phyloP scores from a whole-genome alignment of 148 eudicot species.

The Vaccinium corymbosum region DNA sequence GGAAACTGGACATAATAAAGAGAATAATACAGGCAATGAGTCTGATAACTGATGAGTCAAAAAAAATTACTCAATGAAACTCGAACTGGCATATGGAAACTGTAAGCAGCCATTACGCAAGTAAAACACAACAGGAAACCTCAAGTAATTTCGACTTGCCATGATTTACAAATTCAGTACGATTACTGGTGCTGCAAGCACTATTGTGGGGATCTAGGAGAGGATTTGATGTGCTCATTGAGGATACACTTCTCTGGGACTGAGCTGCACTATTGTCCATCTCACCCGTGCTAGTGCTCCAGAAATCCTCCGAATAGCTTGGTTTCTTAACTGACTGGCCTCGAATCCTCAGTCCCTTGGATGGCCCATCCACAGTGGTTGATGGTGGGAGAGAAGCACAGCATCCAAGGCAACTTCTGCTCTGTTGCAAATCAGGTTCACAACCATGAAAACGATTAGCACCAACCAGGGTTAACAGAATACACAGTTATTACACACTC shows the following conservation, averaged over 20 bases:
- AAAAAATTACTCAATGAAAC: background rate
- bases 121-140: background rate
- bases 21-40: background rate
- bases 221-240: conserved; percentile 60
- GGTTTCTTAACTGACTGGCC: conserved; percentile 46
- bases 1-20: background rate
- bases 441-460: conserved; percentile 12
- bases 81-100: background rate
- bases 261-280: conserved; percentile 72
- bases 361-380: conserved; percentile 59
- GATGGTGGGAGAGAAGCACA: conserved; percentile 55
- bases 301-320: conserved; percentile 48
- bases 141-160: conserved; percentile 40
- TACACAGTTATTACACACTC: background rate
- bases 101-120: background rate
- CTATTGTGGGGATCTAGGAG: conserved; percentile 39
- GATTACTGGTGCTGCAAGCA: conserved; percentile 45
- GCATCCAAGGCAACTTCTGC: conserved; percentile 94
- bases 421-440: conserved; percentile 70
- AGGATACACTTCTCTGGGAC: conserved; percentile 71
- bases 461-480: background rate
- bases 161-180: conserved; percentile 73
- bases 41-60: background rate
- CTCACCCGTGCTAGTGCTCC: conserved; percentile 73
- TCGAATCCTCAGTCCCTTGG: conserved; percentile 62